Conservation (phyloP, 495 filamentous ascomycete species). For the Podospora fimiseda region DNA sequence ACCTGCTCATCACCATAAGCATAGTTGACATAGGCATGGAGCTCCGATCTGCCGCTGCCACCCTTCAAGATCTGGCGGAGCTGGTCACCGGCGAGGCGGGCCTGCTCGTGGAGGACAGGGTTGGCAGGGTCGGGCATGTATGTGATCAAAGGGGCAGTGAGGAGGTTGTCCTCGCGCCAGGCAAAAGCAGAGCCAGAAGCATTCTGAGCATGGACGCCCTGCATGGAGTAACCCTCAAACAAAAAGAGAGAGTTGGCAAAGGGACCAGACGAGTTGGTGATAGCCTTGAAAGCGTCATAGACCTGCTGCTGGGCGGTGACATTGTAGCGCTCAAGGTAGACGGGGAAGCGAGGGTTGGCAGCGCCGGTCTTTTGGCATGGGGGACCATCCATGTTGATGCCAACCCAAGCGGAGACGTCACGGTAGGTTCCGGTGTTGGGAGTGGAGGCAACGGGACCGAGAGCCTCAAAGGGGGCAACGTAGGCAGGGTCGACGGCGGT, state of each 20-base stretch:
- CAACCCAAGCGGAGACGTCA: conserved; percentile 40
- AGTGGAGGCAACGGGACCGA: conserved; percentile 36
- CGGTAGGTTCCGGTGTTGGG: conserved; percentile 33
- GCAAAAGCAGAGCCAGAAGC: conserved; percentile 37
- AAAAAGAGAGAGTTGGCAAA: conserved; percentile 42
- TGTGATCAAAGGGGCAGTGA: conserved; percentile 38
- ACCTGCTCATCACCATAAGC: conserved; percentile 47
- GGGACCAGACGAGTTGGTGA: conserved; percentile 11
- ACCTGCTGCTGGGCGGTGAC: conserved; percentile 33
- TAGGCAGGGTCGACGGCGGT: conserved; percentile 34
- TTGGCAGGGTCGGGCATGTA: conserved; percentile 31
- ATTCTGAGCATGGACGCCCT: conserved; percentile 39
- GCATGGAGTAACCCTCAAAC: conserved; percentile 49
- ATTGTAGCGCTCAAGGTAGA: conserved; percentile 42
- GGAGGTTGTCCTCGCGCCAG: conserved; percentile 36
- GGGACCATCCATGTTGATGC: conserved; percentile 27
- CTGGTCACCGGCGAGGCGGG: conserved; percentile 35
- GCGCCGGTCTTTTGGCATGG: conserved; percentile 43
- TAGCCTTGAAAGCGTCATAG: conserved; percentile 36
- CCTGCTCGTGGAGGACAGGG: conserved; percentile 25
- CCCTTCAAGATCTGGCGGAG: conserved; percentile 38
- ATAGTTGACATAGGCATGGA: conserved; percentile 55
- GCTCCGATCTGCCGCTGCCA: conserved; percentile 29
- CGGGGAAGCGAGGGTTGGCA: conserved; percentile 46
- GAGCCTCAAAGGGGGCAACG: conserved; percentile 38